Percentiles rank a stretch among this genome's conserved stretches.
Evolutionary conservation across 768 basidiomycete genomes (phyloP).

Genomic region (Mycena olivaceomarginata): DNA sequence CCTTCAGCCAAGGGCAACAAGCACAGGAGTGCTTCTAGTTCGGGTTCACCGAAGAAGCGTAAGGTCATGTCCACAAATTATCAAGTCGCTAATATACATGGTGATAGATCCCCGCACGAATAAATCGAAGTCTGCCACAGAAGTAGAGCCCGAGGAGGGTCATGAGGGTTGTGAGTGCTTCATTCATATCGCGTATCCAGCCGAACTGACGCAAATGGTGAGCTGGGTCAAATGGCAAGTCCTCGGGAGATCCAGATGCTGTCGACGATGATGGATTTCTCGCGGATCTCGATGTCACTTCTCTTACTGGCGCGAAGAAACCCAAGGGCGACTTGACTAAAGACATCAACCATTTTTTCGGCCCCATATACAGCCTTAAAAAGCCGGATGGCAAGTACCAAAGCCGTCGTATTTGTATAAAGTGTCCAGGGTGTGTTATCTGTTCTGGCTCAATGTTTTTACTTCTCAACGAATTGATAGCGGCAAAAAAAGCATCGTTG

Average conservation of each 20-base stretch:
- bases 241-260: constrained; percentile 15
- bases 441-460: too few species aligned
- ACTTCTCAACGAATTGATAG: not conserved
- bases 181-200: too few species aligned
- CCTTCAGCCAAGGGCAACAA: not conserved
- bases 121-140: not conserved
- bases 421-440: not conserved
- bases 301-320: not conserved
- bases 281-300: constrained; percentile 37
- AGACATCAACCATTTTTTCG: constrained; percentile 22
- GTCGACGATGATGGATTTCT: constrained; percentile 40
- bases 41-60: not conserved
- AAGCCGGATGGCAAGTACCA: not conserved
- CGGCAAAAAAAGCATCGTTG: constrained; percentile 25
- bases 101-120: not conserved
- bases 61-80: not conserved
- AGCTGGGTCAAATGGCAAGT: not conserved
- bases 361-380: not conserved
- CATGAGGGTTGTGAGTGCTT: not conserved
- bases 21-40: not conserved
- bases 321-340: not conserved
- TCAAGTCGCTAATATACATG: not conserved
- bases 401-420: not conserved
- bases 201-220: not conserved
- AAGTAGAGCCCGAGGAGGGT: not conserved